Evolutionary conservation across 2,329 filamentous ascomycete genomes (phyloP), one percentile per base, ranked within the genome.

Genomic region (Pseudopyricularia cyperi): DNA sequence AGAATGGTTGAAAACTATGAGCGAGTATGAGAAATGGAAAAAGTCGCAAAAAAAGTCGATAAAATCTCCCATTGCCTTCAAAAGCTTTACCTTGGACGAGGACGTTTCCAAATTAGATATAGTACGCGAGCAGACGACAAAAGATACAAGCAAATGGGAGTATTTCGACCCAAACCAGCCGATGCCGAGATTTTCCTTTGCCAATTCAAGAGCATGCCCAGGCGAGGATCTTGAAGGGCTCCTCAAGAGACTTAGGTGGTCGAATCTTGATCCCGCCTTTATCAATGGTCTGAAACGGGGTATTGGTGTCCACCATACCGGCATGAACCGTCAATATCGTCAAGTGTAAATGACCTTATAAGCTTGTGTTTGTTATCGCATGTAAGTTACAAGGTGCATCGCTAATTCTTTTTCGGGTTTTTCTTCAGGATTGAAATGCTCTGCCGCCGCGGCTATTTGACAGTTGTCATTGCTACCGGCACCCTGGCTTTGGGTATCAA

Each of bases 401-500:
- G 3, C 52, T 57, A 46, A 54, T 46, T 11, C n/a, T n/a, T 22
- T 12, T 9, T 14, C 7, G n/a, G n/a, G n/a, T n/a, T n/a, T 7
- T 30, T 72, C 71, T 19, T 12, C 17, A 42, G 37, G 3, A 82
- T 87, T 1, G 85, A 89, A 61, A 84, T 87, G 54, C 67, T 89
- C 7, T 89, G 89, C 66, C 76, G 87, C 8, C 83, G 78, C 62
- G 83, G 85, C 1, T 89, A 78, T 60, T 65, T 90, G 39, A 75
- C 77, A 7, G 80, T 85, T 1, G 80, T 90, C 30, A 74, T 90
- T 26, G 85, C 86, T 0, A 90, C 86, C 1, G 86, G 85, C 1
- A 89, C 85, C 0, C 72, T 89, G 22, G 83, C 83, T 2, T 69
- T 90, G 5, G 87, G 87, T 69, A 85, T 91, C 68, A 91, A 88